Conservation (phyloP, 495 filamentous ascomycete genomes). For the Talaromyces ruber region DNA sequence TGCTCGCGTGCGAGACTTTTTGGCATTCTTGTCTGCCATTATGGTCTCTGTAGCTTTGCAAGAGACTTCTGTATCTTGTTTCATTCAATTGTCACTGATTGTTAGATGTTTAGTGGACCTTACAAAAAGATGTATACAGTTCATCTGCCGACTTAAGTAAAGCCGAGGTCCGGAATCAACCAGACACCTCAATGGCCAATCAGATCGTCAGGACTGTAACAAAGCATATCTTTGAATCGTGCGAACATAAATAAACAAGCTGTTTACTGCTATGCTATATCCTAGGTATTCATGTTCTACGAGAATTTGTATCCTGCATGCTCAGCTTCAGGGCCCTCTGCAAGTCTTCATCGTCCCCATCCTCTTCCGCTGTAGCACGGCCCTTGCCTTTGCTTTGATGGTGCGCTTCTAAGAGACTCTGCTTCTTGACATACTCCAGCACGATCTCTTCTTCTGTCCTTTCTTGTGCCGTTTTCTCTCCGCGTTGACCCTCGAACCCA, state of each 20-base stretch:
- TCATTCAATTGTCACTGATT: background rate
- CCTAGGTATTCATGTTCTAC: background rate
- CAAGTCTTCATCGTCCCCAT: background rate
- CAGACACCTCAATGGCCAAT: background rate
- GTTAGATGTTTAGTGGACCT: background rate
- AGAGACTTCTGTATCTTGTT: background rate
- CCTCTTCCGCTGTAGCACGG: background rate
- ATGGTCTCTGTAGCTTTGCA: background rate
- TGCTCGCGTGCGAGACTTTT: conserved; percentile 48
- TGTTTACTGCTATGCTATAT: background rate
- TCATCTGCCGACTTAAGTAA: background rate
- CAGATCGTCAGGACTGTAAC: background rate
- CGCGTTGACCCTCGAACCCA: conserved; percentile 33
- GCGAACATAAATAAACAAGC: background rate
- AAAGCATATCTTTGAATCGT: background rate
- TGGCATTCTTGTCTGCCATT: conserved; percentile 31
- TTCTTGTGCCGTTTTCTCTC: conserved; percentile 24
- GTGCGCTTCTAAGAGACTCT: conserved; percentile 61
- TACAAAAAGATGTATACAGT: background rate
- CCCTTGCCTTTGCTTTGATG: conserved; percentile 15
- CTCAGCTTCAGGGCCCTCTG: background rate
- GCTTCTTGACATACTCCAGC: conserved; percentile 65
- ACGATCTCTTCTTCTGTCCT: conserved; percentile 63
- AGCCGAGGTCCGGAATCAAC: background rate
- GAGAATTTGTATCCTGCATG: background rate